Conservation (phyloP, 1,139 yeast genomes). For the Yamadazyma buinensis region DNA sequence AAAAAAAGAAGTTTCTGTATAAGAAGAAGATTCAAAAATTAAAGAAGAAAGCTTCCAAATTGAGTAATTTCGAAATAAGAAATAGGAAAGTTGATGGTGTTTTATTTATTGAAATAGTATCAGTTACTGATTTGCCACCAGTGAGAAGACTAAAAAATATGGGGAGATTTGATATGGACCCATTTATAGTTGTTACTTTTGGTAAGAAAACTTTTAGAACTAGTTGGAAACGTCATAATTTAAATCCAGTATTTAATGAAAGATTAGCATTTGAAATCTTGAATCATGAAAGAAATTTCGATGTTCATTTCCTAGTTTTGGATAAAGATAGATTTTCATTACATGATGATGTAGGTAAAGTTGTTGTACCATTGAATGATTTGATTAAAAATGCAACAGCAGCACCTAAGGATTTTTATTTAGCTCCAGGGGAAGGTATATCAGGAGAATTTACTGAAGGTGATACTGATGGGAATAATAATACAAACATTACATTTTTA, state of each 20-base stretch:
- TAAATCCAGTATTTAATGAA: slow-evolving; percentile 82
- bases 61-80: slow-evolving; percentile 27
- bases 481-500: slow-evolving; percentile 13
- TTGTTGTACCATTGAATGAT: slow-evolving; percentile 50
- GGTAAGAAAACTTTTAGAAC: slow-evolving; percentile 88
- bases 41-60: slow-evolving; percentile 2
- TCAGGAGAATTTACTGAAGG: slow-evolving; percentile 15
- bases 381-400: slow-evolving; percentile 26
- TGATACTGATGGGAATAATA: slow-evolving; percentile 12
- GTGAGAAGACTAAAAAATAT: slow-evolving; percentile 57
- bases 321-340: slow-evolving; percentile 83
- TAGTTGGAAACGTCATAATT: slow-evolving; percentile 77
- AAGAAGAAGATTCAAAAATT: slow-evolving; percentile 7
- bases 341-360: slow-evolving; percentile 77
- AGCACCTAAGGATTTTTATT: slow-evolving; percentile 5
- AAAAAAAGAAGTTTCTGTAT: slow-evolving; percentile 7
- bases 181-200: slow-evolving; percentile 87
- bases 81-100: slow-evolving; percentile 62
- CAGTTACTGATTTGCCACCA: slow-evolving; percentile 72
- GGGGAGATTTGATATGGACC: slow-evolving; percentile 86
- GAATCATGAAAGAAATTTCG: slow-evolving; percentile 60
- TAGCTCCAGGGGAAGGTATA: slow-evolving; percentile 5
- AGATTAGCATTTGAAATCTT: slow-evolving; percentile 74
- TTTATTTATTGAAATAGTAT: slow-evolving; percentile 67
- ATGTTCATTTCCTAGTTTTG: slow-evolving; percentile 66